Evolutionary conservation across 2,329 filamentous ascomycete genomes (phyloP).

Genomic region (Colletotrichum gigasporum): DNA sequence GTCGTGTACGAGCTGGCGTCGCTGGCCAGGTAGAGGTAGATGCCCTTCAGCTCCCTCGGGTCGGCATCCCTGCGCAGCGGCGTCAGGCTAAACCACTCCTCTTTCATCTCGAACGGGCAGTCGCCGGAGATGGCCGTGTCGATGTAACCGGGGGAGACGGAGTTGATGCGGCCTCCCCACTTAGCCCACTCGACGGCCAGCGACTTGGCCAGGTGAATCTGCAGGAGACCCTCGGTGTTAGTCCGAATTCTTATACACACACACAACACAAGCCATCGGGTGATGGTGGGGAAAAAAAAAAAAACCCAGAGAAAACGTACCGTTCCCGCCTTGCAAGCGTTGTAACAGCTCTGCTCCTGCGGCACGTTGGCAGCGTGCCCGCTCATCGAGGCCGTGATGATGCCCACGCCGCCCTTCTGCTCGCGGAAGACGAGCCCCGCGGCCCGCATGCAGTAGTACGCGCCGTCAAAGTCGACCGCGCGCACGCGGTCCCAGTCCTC

Average conservation of each 20-base stretch:
- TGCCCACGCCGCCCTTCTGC: constrained; percentile 44
- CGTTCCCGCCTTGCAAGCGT: constrained; percentile 78
- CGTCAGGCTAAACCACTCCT: constrained; percentile 44
- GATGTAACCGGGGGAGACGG: constrained; percentile 47
- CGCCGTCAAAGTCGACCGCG: constrained; percentile 43
- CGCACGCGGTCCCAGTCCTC: constrained; percentile 42
- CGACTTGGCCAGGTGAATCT: constrained; percentile 43
- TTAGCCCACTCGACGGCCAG: constrained; percentile 42
- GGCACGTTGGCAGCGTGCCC: constrained; percentile 49
- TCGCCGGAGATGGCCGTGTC: constrained; percentile 46
- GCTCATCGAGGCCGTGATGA: constrained; percentile 46
- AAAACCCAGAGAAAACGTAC: no score
- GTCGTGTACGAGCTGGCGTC: constrained; percentile 44
- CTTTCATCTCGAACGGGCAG: constrained; percentile 44
- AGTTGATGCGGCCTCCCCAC: constrained; percentile 38
- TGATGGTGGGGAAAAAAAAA: no score
- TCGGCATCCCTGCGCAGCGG: constrained; percentile 41
- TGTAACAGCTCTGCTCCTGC: constrained; percentile 84
- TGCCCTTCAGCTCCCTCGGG: constrained; percentile 42
- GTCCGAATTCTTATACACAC: neutral
- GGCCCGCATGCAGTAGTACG: constrained; percentile 44
- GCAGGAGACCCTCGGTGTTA: neutral
- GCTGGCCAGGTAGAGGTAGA: constrained; percentile 44
- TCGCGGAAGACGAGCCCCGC: constrained; percentile 44
- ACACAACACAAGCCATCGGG: no score